Evolutionary conservation across 768 basidiomycete genomes (phyloP), one percentile per base, ranked within the genome.

Genomic region (Lactarius sanguifluus): DNA sequence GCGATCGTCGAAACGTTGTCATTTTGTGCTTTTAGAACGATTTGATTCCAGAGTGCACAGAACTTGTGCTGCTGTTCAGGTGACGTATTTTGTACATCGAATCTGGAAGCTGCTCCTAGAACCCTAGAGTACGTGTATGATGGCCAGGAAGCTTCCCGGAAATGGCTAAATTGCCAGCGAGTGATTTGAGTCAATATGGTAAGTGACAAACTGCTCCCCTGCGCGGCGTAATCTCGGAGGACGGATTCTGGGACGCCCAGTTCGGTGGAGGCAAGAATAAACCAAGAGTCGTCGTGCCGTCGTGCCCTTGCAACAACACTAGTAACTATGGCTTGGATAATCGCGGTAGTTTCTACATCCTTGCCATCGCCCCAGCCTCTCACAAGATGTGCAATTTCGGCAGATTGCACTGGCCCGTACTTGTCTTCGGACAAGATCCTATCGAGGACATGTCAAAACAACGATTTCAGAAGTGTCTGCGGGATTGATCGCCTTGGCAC

Each of bases 41-140:
- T 20, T 23, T 12, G 45, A 47, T 47, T 47, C 45, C 45, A 47
- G 45, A 45, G 43, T 9, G 43, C 43, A 45, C 43, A 45, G 43
- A 45, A 45, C 7, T n/a, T 9, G 43, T 45, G 20, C 20, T 45
- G 43, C 4, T 1, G 20, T n/a, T n/a, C 0, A 2, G 18, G 43
- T 45, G 43, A 45, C 43, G 43, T 45, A n/a, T 45, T 8, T n/a
- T 0, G 20, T 20, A n/a, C 43, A n/a, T 45, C 9, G 9, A 45
- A 45, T 45, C 8, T n/a, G 20, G 43, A 45, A 8, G 43, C 43
- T 1, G 43, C 43, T n/a, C 8, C 1, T 23, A 47, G 45, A 47
- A 47, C 45, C 8, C 9, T 4, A 1, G 5, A 45, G 45, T n/a
- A 45, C 8, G 0, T 0, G 0, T n/a, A 2, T 30, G 3, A 0